A percentile compares a stretch with the other conserved stretches of the same genome.
Evolutionary conservation across 441 rosid genomes (phyloP).

Genomic region (Raphanus hybrid): DNA sequence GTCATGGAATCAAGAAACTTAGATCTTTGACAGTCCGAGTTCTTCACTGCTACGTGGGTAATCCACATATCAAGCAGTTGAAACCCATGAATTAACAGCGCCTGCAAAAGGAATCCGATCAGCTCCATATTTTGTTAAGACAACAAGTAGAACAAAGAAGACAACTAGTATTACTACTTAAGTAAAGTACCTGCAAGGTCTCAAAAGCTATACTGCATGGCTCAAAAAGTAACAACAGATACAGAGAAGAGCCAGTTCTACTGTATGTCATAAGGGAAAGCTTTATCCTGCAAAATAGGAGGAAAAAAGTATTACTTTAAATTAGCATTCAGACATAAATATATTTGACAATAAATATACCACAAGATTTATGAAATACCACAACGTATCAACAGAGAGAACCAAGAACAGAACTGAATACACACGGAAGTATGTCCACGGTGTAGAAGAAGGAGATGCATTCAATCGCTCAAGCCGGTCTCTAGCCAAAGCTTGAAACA

Average conservation of each 20-base stretch:
- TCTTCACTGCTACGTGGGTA: conserved; percentile 70
- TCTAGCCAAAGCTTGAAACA: conserved; percentile 99
- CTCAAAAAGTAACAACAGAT: conserved; percentile 87
- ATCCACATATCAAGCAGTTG: conserved; percentile 95
- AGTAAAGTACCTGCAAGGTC: conserved; percentile 80
- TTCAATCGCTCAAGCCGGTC: conserved; percentile 96
- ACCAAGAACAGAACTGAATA: conserved; percentile 80
- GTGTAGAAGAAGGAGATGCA: conserved; percentile 93
- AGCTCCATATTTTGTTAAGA: neutral
- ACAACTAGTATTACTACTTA: conserved; percentile 4
- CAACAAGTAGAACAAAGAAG: neutral
- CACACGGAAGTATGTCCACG: conserved; percentile 90
- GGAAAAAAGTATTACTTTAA: neutral
- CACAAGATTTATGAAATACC: conserved; percentile 32
- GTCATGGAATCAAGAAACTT: conserved; percentile 72
- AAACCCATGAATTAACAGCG: conserved; percentile 91
- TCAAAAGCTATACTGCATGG: conserved; percentile 97
- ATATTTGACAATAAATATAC: no score
- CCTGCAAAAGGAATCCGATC: conserved; percentile 51
- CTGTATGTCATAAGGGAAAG: conserved; percentile 66
- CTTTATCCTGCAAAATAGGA: conserved; percentile 75
- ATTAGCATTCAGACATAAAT: no score
- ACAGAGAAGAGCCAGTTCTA: conserved; percentile 68
- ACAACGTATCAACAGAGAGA: conserved; percentile 72
- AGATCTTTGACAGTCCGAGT: conserved; percentile 65